phyloP scores from a whole-genome alignment of 2,329 filamentous ascomycete species.

The Calonectria crousiana region DNA sequence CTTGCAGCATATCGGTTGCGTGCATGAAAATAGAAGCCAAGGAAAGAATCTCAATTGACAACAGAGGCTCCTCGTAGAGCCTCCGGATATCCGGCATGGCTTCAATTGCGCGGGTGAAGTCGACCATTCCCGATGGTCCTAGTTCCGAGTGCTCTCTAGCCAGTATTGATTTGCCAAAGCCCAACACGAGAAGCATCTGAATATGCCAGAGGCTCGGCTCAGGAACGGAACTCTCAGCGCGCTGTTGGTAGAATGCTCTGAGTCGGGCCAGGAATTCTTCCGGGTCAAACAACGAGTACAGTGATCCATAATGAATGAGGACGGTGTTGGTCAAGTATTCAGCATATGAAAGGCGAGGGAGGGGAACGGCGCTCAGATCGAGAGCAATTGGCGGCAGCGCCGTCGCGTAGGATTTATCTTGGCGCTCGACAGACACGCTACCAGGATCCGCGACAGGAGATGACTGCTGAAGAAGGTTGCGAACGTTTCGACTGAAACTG shows the following conservation, averaged over 20 bases:
- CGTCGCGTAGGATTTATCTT: conserved; percentile 32
- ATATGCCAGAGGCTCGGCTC: conserved; percentile 33
- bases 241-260: conserved; percentile 28
- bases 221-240: neutral
- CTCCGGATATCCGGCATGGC: conserved; percentile 35
- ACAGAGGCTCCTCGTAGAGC: conserved; percentile 31
- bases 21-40: conserved; percentile 36
- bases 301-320: conserved; percentile 31
- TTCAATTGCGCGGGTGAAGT: conserved; percentile 33
- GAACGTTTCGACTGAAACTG: conserved; percentile 35
- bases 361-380: conserved; percentile 25
- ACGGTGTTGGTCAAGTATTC: conserved; percentile 35
- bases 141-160: conserved; percentile 35
- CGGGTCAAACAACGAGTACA: conserved; percentile 32
- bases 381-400: conserved; percentile 28
- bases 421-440: conserved; percentile 30
- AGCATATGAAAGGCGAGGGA: conserved; percentile 32
- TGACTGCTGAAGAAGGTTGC: conserved; percentile 34
- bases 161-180: conserved; percentile 34
- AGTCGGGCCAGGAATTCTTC: conserved; percentile 21
- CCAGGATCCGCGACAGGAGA: conserved; percentile 26
- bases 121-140: conserved; percentile 34
- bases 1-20: conserved; percentile 34
- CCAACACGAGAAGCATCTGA: conserved; percentile 35
- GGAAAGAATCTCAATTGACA: conserved; percentile 37